Conservation (phyloP, 2,329 filamentous ascomycete species). For the Juglanconis oblonga region DNA sequence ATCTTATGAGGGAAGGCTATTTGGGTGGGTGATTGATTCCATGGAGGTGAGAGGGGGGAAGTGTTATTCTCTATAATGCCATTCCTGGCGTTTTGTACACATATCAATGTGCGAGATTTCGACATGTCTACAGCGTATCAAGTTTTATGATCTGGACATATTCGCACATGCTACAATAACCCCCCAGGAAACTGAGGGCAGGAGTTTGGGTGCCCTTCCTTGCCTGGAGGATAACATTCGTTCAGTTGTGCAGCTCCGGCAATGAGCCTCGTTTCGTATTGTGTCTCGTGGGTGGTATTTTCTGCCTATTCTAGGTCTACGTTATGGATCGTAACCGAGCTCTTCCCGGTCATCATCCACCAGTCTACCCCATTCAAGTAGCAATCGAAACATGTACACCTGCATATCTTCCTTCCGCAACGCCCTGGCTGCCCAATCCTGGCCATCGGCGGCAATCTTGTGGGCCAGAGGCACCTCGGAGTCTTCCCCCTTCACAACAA, state of each 20-base stretch:
- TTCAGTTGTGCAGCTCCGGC: neutral
- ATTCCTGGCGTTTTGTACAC: constrained; percentile 12
- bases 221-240: neutral
- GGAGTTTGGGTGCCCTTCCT: neutral
- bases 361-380: constrained; percentile 46
- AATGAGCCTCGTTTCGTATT: neutral
- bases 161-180: neutral
- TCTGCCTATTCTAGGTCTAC: neutral
- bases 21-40: too few relatives aligned
- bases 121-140: constrained; percentile 9
- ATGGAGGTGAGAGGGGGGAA: neutral
- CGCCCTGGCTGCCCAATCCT: constrained; percentile 52
- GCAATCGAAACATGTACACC: constrained; percentile 53
- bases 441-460: constrained; percentile 50
- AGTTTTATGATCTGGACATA: constrained; percentile 1
- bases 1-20: neutral
- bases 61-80: constrained; percentile 2
- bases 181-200: neutral
- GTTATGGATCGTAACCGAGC: constrained; percentile 28
- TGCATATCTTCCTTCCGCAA: constrained; percentile 57
- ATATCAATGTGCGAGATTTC: constrained; percentile 12
- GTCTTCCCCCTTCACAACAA: neutral
- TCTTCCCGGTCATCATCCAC: constrained; percentile 37
- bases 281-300: neutral
- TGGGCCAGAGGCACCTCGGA: constrained; percentile 33